phyloP scores from a whole-genome alignment of 495 filamentous ascomycete genomes.

The Hypomontagnella monticulosa region DNA sequence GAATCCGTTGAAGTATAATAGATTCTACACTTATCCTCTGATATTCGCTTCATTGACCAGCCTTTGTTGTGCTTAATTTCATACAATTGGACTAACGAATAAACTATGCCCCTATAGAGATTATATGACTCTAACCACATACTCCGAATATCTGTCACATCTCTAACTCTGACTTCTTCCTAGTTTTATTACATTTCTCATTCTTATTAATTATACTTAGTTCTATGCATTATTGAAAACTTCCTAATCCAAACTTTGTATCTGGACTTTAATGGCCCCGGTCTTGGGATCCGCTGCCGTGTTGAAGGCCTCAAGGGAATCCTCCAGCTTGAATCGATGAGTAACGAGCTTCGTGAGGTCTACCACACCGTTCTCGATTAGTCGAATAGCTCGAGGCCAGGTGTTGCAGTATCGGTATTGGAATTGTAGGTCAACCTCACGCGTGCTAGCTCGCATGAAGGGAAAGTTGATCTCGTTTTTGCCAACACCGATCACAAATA shows the following conservation, averaged over 20 bases:
- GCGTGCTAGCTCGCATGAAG: slow-evolving; percentile 88
- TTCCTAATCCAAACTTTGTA: slow-evolving; percentile 67
- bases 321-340: slow-evolving; percentile 84
- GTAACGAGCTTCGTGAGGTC: slow-evolving; percentile 84
- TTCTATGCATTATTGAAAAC: too few species aligned
- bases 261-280: slow-evolving; percentile 95
- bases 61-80: too few species aligned
- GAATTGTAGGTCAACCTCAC: slow-evolving; percentile 93
- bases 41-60: too few species aligned
- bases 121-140: not conserved
- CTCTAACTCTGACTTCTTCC: slow-evolving; percentile 8
- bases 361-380: slow-evolving; percentile 83
- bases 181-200: slow-evolving; percentile 3
- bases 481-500: slow-evolving; percentile 92
- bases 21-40: too few species aligned
- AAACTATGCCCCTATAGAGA: too few species aligned
- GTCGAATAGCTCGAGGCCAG: slow-evolving; percentile 90
- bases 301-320: slow-evolving; percentile 88
- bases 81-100: too few species aligned
- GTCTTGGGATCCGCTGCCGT: slow-evolving; percentile 87
- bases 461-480: slow-evolving; percentile 94
- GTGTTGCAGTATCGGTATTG: slow-evolving; percentile 97
- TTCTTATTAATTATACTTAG: not conserved
- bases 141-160: slow-evolving; percentile 1
- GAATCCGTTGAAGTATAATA: too few species aligned